These are phyloP conservation scores for Penicillium sp. DNA, from an alignment of 2,329 filamentous ascomycete genomes.

Conservation along the genomic window DNA sequence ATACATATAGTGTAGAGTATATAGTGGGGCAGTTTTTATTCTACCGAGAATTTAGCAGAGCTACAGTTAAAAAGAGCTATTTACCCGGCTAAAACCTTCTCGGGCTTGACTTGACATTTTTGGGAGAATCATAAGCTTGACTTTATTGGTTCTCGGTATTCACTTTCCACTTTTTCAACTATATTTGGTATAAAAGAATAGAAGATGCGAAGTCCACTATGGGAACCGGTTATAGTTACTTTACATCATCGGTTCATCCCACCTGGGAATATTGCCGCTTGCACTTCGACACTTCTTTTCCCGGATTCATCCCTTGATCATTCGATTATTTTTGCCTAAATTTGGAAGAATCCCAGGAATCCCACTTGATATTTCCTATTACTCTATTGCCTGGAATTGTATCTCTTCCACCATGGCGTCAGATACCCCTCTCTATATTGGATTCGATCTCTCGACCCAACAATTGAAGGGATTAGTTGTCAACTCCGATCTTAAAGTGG, in stretches of 20 bases:
- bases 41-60: slow-evolving; percentile 20
- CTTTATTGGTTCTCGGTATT: slow-evolving; percentile 4
- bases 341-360: not conserved
- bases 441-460: slow-evolving; percentile 95
- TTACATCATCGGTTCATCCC: slow-evolving; percentile 23
- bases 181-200: not conserved
- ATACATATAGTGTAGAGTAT: not conserved
- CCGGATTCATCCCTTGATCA: not conserved
- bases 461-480: slow-evolving; percentile 94
- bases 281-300: slow-evolving; percentile 2
- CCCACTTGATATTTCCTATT: not conserved
- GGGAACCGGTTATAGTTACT: slow-evolving; percentile 5
- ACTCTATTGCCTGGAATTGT: not conserved
- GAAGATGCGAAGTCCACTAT: not conserved
- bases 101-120: slow-evolving; percentile 1
- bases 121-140: not conserved
- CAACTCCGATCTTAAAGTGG: slow-evolving; percentile 74
- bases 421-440: slow-evolving; percentile 71
- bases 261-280: slow-evolving; percentile 12
- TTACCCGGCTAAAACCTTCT: slow-evolving; percentile 7
- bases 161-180: slow-evolving; percentile 1
- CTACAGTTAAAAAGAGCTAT: not conserved
- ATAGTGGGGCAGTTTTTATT: slow-evolving; percentile 13
- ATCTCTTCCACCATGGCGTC: slow-evolving; percentile 34
- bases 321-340: not conserved